phyloP scores from a whole-genome alignment of 768 basidiomycete genomes.

The Holtermannia corniformis region DNA sequence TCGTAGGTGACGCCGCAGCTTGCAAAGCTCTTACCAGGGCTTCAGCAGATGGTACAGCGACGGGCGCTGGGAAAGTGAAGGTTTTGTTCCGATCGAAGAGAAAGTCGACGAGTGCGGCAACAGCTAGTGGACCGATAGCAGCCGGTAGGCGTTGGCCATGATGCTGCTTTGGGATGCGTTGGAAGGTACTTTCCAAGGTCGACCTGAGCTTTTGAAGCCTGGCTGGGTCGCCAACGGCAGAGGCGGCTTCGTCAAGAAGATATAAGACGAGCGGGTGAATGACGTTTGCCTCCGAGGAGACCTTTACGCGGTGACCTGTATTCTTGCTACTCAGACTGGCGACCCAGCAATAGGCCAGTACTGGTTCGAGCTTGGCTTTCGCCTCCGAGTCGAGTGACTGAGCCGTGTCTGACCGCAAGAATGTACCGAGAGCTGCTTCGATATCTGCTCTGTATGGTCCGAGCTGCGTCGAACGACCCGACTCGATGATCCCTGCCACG shows the following conservation, averaged over 20 bases:
- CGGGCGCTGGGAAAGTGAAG: too few relatives aligned
- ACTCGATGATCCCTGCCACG: neutral
- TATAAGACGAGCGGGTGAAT: too few relatives aligned
- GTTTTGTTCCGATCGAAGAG: neutral
- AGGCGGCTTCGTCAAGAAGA: neutral
- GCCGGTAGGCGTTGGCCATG: neutral
- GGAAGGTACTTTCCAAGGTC: neutral
- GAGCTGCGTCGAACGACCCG: neutral
- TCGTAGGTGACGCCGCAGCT: too few relatives aligned
- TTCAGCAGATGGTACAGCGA: too few relatives aligned
- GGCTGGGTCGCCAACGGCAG: neutral
- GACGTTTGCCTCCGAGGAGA: too few relatives aligned
- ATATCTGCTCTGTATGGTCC: neutral
- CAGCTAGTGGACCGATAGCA: neutral
- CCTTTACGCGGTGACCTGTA: too few relatives aligned
- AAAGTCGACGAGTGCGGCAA: neutral
- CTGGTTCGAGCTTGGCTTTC: neutral
- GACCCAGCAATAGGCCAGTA: neutral
- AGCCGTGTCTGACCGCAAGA: neutral
- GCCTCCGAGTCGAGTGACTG: neutral
- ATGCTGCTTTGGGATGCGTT: neutral
- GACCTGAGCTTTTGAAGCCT: neutral
- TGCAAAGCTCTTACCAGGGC: too few relatives aligned
- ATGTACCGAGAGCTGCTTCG: neutral
- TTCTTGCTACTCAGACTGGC: too few relatives aligned